Base-by-base conservation (phyloP, 495 filamentous ascomycete genomes). In the Penicillium riverlandense region DNA sequence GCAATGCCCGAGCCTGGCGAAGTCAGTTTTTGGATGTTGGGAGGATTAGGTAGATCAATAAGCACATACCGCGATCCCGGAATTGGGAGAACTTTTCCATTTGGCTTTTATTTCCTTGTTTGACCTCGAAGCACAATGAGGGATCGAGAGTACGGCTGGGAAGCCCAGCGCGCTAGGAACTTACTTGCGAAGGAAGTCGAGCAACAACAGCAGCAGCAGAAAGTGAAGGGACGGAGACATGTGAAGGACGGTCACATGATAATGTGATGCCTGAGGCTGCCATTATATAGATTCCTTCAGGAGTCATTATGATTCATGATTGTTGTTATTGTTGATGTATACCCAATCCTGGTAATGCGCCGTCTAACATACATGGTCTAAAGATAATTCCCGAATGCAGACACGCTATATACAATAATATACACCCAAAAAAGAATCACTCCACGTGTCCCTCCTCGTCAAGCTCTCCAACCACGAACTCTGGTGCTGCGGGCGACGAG, bases 11-110 rank as follows among this genome's bases (percentile, higher is more conserved):
- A 94, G 51, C 90, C 92, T 98, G 58, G 29, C 37, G 41, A 13
- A 35, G 29, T 61, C 35, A 64, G 6, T 37, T 47, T 6, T 38
- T 33, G 33, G 29, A 7, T 4, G 4, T 22, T 22, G 22, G 22
- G 4, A 22, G 22, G 22, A 22, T 22, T 22, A 22, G 22, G 22
- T 22, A 22, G 22, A 22, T 22, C 2, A 22, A 22, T 6, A 3
- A 35, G 29, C 9, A 59, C 70, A 51, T 73, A 84, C 92, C 92
- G 79, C 87, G 79, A 70, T 99, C 92, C 44, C 92, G 83, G 53
- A 86, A 99, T 62, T 96, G 90, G 8, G 89, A 91, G 64, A 88
- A 97, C 65, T 95, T 96, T 78, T 98, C 92, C 92, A 98, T 98
- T 33, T 33, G 35, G 22, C 0, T 3, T 22, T 22, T 22, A 0